Evolutionary conservation across 2,329 filamentous ascomycete genomes (phyloP).

Genomic region (Neurospora sp.): DNA sequence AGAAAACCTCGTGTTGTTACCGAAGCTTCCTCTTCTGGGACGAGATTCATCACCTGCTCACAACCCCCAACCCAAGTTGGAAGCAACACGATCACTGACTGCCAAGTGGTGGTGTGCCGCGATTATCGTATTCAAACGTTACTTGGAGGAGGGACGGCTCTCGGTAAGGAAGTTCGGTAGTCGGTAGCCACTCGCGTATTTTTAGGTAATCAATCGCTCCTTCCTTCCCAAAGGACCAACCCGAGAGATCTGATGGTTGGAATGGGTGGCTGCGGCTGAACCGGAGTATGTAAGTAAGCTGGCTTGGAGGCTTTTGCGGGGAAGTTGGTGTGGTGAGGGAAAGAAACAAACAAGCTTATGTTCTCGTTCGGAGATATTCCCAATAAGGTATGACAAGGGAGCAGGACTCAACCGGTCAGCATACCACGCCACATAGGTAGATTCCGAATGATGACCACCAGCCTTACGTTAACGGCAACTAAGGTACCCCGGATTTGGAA

Average conservation of each 20-base stretch:
- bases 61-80: not conserved
- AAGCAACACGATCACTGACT: not conserved
- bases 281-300: not conserved
- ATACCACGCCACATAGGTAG: not conserved
- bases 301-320: not conserved
- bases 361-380: not conserved
- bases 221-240: not conserved
- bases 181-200: not conserved
- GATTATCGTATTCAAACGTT: not conserved
- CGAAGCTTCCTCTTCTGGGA: not conserved
- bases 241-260: not conserved
- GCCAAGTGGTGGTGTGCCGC: not conserved
- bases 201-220: not conserved
- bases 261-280: not conserved
- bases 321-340: not conserved
- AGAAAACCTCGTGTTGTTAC: not conserved
- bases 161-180: not conserved
- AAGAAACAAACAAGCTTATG: not conserved
- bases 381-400: not conserved
- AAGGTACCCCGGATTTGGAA: not conserved
- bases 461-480: not conserved
- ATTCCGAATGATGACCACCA: not conserved
- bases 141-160: not conserved
- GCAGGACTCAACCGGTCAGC: not conserved
- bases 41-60: not conserved